Conservation (phyloP, 345 rosid genomes). For the Eucalyptus regnans region DNA sequence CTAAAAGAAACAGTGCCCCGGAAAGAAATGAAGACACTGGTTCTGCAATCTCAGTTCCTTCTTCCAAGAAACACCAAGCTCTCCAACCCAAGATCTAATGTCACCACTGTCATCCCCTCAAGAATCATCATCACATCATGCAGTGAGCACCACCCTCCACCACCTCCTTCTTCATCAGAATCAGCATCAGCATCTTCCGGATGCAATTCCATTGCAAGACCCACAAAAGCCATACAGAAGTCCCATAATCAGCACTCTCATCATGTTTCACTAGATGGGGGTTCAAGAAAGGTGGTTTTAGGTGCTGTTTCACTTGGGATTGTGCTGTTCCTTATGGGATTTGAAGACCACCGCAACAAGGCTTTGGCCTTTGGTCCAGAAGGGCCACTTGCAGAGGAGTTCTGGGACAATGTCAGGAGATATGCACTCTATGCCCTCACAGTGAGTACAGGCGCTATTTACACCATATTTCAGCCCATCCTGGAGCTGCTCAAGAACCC, state of each 20-base stretch:
- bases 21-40: no score
- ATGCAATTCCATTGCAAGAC: not conserved
- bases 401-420: conserved; percentile 96
- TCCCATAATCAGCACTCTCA: not conserved
- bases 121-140: no score
- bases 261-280: not conserved
- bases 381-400: conserved; percentile 85
- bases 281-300: conserved; percentile 21
- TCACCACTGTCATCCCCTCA: no score
- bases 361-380: conserved; percentile 84
- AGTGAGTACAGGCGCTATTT: conserved; percentile 84
- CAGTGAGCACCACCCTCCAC: no score
- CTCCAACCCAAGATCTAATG: no score
- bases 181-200: no score
- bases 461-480: conserved; percentile 48
- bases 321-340: conserved; percentile 25
- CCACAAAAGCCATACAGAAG: not conserved
- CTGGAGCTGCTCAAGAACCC: conserved; percentile 76
- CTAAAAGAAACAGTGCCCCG: no score
- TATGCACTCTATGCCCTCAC: conserved; percentile 86
- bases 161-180: no score
- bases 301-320: conserved; percentile 54
- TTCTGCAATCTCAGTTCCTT: no score
- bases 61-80: no score
- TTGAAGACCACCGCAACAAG: conserved; percentile 34